phyloP scores from a whole-genome alignment of 176 grass and related monocot genomes.

The Bromus sterilis region DNA sequence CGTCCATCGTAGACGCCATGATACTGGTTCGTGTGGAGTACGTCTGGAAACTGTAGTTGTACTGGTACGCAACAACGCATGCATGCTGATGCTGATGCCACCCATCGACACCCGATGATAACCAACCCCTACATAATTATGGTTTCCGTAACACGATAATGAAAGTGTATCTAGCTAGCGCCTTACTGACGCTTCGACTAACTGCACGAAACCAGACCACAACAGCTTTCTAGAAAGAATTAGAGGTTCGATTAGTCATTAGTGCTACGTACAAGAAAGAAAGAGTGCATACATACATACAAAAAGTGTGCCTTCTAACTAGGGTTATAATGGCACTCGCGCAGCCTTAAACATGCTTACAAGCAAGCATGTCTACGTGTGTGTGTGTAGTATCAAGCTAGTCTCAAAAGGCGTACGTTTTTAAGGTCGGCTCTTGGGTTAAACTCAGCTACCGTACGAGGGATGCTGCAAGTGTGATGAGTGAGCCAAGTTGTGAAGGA shows the following conservation, averaged over 20 bases:
- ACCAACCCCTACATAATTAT: constrained; percentile 12
- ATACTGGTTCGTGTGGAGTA: neutral
- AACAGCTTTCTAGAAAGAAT: constrained; percentile 13
- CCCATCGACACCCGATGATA: neutral
- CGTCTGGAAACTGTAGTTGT: neutral
- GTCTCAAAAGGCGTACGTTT: constrained; percentile 19
- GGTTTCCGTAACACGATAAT: neutral
- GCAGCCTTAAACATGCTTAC: neutral
- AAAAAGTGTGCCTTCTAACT: neutral
- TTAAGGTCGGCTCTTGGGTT: neutral
- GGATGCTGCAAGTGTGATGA: constrained; percentile 9
- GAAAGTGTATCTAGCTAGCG: neutral
- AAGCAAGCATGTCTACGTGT: neutral
- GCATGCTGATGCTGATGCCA: too few species aligned
- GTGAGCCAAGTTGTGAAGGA: constrained; percentile 17
- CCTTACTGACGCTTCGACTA: neutral
- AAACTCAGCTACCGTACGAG: neutral
- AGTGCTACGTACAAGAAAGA: neutral
- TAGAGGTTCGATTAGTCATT: neutral
- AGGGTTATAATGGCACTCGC: constrained; percentile 17
- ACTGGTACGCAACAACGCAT: neutral
- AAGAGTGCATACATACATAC: neutral
- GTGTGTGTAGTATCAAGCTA: neutral
- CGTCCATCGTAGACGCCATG: constrained; percentile 16
- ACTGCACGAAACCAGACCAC: neutral